These are phyloP conservation scores for Ogataea dorogensis DNA, from an alignment of 805 yeast genomes.

Conservation along the genomic window DNA sequence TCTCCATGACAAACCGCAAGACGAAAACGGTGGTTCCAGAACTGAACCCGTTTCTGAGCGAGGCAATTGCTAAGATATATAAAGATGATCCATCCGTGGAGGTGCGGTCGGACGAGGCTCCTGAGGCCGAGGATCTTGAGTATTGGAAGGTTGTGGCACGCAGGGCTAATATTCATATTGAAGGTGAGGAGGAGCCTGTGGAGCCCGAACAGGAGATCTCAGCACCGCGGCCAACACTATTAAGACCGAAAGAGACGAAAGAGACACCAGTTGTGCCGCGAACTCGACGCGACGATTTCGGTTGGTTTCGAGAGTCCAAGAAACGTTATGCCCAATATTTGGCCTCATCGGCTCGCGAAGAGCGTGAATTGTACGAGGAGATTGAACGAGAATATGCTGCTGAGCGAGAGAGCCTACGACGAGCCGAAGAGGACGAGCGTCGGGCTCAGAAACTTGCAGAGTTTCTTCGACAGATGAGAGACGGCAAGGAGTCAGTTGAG, in stretches of 20 bases:
- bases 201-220: not conserved
- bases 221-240: not conserved
- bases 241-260: not conserved
- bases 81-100: constrained; percentile 17
- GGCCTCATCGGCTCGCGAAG: constrained; percentile 35
- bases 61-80: constrained; percentile 24
- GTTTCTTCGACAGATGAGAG: constrained; percentile 15
- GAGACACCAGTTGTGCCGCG: not conserved
- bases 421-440: constrained; percentile 20
- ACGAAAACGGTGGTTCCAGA: constrained; percentile 16
- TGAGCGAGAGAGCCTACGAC: constrained; percentile 18
- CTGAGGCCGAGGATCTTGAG: constrained; percentile 18
- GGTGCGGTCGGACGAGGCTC: constrained; percentile 16
- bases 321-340: constrained; percentile 33
- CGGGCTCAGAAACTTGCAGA: constrained; percentile 19
- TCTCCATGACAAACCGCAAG: constrained; percentile 5
- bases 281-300: constrained; percentile 21
- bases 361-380: constrained; percentile 35
- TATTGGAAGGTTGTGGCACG: constrained; percentile 31
- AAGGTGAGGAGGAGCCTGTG: constrained; percentile 1
- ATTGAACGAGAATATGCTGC: constrained; percentile 34
- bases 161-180: constrained; percentile 30
- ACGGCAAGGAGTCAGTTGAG: constrained; percentile 1
- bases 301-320: constrained; percentile 38
- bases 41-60: constrained; percentile 25